Conservation (phyloP, 805 yeast species). For the Torulaspora gathmanii region DNA sequence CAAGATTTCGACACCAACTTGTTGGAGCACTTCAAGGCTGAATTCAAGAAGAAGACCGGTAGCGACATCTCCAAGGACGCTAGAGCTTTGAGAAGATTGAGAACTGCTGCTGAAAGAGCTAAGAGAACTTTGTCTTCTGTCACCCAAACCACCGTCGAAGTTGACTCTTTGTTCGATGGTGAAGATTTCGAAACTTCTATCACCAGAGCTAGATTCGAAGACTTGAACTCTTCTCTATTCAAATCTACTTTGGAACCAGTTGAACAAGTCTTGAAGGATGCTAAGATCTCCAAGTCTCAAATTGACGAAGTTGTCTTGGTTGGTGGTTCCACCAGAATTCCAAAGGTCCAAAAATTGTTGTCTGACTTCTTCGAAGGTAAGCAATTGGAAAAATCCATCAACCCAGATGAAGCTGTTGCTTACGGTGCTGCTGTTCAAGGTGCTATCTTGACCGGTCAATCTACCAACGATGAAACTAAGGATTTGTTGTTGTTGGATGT, state of each 20-base stretch:
- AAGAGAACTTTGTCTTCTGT: slow-evolving; percentile 97
- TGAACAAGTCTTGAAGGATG: slow-evolving; percentile 90
- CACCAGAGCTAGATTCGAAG: slow-evolving; percentile 98
- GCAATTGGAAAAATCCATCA: slow-evolving; percentile 92
- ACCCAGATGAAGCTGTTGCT: slow-evolving; percentile 99
- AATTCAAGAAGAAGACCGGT: slow-evolving; percentile 94
- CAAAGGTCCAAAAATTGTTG: slow-evolving; percentile 92
- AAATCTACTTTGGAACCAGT: slow-evolving; percentile 92
- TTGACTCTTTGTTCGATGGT: slow-evolving; percentile 92
- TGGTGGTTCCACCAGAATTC: slow-evolving; percentile 99
- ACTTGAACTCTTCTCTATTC: slow-evolving; percentile 86
- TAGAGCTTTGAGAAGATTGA: slow-evolving; percentile 95
- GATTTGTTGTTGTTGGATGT: slow-evolving; percentile 95
- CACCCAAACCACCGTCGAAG: slow-evolving; percentile 93
- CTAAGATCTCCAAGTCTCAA: slow-evolving; percentile 75
- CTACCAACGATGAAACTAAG: slow-evolving; percentile 86
- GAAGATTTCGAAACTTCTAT: slow-evolving; percentile 89
- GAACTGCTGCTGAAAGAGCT: slow-evolving; percentile 99
- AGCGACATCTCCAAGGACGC: slow-evolving; percentile 84
- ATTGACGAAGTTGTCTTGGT: slow-evolving; percentile 94
- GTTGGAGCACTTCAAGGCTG: slow-evolving; percentile 86
- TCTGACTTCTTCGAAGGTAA: slow-evolving; percentile 96
- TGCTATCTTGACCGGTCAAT: slow-evolving; percentile 93
- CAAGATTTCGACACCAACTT: slow-evolving; percentile 97
- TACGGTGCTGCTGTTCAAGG: slow-evolving; percentile 99